phyloP scores from a whole-genome alignment of 2,329 filamentous ascomycete species.

The Coniochaeta ligniaria region DNA sequence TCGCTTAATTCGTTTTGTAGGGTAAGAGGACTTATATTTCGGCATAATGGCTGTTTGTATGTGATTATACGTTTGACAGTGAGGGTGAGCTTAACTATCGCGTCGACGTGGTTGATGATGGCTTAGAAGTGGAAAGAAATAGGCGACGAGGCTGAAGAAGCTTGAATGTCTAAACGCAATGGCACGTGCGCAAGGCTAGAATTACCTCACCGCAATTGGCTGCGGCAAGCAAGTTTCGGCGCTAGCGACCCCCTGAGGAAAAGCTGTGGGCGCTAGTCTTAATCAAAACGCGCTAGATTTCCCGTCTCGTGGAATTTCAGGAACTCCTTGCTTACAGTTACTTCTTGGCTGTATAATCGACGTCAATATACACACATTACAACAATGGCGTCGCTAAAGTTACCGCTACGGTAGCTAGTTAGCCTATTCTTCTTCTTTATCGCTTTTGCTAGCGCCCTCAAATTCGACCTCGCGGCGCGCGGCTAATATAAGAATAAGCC shows the following conservation, averaged over 20 bases:
- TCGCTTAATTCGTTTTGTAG: too few species aligned
- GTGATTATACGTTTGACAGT: background rate
- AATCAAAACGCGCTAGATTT: slow-evolving; percentile 17
- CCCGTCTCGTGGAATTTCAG: background rate
- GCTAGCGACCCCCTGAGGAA: too few species aligned
- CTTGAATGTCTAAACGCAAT: background rate
- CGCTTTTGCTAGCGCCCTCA: slow-evolving; percentile 60
- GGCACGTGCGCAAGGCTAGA: background rate
- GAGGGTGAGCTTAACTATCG: background rate
- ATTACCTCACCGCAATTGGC: background rate
- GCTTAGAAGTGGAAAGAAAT: background rate
- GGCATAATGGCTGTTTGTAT: slow-evolving; percentile 7
- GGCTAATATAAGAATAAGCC: slow-evolving; percentile 54
- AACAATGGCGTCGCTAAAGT: slow-evolving; percentile 42
- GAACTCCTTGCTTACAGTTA: slow-evolving; percentile 36
- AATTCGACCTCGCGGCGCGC: slow-evolving; percentile 83
- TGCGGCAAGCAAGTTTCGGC: background rate
- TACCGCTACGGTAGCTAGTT: slow-evolving; percentile 51
- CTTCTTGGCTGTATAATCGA: slow-evolving; percentile 8
- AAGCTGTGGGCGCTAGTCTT: slow-evolving; percentile 5
- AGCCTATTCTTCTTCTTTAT: slow-evolving; percentile 50
- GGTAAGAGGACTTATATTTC: slow-evolving; percentile 61
- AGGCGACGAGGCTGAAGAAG: background rate
- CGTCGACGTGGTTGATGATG: background rate
- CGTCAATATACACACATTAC: background rate